These are phyloP conservation scores for Corylus heterophylla DNA, from an alignment of 306 rosid genomes.

Conservation along the genomic window DNA sequence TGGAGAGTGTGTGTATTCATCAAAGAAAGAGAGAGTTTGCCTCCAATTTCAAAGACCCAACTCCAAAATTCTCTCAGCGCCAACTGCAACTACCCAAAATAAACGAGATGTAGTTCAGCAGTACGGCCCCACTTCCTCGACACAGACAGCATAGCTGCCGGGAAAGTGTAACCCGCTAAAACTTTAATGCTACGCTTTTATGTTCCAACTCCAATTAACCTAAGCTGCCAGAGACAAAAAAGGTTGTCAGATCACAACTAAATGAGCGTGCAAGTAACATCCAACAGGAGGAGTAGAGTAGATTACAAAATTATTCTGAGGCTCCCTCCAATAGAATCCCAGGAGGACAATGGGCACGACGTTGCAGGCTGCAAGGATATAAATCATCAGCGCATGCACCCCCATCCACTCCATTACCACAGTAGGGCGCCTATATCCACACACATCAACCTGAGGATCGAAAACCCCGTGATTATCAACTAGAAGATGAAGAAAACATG, in stretches of 20 bases:
- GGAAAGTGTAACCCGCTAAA: background rate
- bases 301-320: constrained; percentile 77
- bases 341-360: constrained; percentile 76
- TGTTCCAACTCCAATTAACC: constrained; percentile 56
- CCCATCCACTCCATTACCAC: constrained; percentile 87
- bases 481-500: background rate
- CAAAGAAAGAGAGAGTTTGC: background rate
- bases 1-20: background rate
- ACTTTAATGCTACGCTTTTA: constrained; percentile 35
- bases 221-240: constrained; percentile 42
- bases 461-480: background rate
- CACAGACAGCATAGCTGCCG: background rate
- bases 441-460: constrained; percentile 75
- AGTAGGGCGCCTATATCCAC: constrained; percentile 58
- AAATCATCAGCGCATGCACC: constrained; percentile 81
- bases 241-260: constrained; percentile 11
- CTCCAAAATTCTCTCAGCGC: background rate
- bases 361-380: constrained; percentile 77
- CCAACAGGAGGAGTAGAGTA: background rate
- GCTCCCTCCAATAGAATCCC: constrained; percentile 79
- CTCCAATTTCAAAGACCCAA: background rate
- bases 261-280: background rate
- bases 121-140: background rate
- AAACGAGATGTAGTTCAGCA: background rate
- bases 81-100: background rate